A percentile compares a stretch with the other conserved stretches of the same genome.
phyloP scores from a whole-genome alignment of 306 rosid species.

The Gastrolobium villosum region DNA sequence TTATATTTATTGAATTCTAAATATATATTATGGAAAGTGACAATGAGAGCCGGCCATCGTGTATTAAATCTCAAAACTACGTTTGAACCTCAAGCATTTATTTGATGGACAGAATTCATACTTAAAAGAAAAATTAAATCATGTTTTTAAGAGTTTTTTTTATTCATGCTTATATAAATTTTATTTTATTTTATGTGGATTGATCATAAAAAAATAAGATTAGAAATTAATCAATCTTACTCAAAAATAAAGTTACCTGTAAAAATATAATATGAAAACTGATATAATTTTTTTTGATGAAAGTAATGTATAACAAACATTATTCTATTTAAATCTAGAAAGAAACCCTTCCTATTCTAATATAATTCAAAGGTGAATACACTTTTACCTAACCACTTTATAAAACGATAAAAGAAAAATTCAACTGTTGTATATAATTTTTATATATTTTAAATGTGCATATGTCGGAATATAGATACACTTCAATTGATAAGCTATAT shows the following conservation, averaged over 20 bases:
- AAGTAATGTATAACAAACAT: no score
- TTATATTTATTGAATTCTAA: no score
- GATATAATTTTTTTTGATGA: not conserved
- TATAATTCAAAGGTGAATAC: no score
- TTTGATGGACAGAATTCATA: not conserved
- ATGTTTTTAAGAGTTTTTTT: not conserved
- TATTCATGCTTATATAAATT: not conserved
- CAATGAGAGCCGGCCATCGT: not conserved
- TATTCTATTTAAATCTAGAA: no score
- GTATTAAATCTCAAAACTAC: not conserved
- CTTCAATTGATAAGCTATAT: no score
- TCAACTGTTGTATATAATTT: no score
- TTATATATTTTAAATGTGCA: no score
- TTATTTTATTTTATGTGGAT: not conserved
- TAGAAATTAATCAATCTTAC: not conserved
- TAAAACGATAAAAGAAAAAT: no score
- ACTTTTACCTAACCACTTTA: no score
- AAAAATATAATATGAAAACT: not conserved
- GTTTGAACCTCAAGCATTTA: not conserved
- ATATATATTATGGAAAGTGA: conserved; percentile 5
- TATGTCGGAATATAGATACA: no score
- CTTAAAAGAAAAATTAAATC: not conserved
- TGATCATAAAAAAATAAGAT: not conserved
- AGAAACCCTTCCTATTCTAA: no score
- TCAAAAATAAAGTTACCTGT: not conserved